A percentile compares a stretch with the other conserved stretches of the same genome.
These are phyloP conservation scores for Corrigiola litoralis DNA, from an alignment of 179 eudicot species.

Conservation along the genomic window DNA sequence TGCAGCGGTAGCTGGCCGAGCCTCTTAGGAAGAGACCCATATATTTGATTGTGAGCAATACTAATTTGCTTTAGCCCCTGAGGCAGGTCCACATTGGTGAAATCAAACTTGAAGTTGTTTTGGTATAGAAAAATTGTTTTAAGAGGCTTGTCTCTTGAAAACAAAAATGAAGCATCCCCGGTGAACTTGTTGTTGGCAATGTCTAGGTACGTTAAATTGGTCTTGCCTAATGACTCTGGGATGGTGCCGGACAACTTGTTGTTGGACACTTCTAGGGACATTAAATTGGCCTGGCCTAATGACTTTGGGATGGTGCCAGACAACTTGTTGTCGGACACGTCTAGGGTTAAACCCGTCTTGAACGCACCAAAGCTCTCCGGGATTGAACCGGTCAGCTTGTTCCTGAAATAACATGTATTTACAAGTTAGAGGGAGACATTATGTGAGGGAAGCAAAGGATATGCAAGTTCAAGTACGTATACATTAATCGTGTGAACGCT, in stretches of 20 bases:
- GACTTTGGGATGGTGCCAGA: conserved; percentile 45
- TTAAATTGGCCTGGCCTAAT: conserved; percentile 14
- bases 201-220: conserved; percentile 6
- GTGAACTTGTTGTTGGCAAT: conserved; percentile 36
- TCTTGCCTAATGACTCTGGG: conserved; percentile 33
- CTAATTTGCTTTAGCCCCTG: conserved; percentile 1
- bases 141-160: conserved; percentile 7
- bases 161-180: conserved; percentile 28
- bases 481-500: too few species aligned
- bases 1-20: conserved; percentile 26
- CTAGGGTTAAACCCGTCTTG: conserved; percentile 9
- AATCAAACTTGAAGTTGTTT: conserved; percentile 17
- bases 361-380: conserved; percentile 44
- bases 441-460: too few species aligned
- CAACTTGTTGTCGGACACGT: conserved; percentile 21
- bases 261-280: conserved; percentile 26
- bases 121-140: not conserved
- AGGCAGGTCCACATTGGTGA: conserved; percentile 16
- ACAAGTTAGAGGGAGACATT: too few species aligned
- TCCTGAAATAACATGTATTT: not conserved
- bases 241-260: conserved; percentile 42
- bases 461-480: too few species aligned
- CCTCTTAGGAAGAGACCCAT: conserved; percentile 41
- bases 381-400: conserved; percentile 45
- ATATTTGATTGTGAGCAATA: conserved; percentile 39